Evolutionary conservation across 495 filamentous ascomycete genomes (phyloP), one percentile per base, ranked within the genome.

Genomic region (Aspergillus conjunctus): DNA sequence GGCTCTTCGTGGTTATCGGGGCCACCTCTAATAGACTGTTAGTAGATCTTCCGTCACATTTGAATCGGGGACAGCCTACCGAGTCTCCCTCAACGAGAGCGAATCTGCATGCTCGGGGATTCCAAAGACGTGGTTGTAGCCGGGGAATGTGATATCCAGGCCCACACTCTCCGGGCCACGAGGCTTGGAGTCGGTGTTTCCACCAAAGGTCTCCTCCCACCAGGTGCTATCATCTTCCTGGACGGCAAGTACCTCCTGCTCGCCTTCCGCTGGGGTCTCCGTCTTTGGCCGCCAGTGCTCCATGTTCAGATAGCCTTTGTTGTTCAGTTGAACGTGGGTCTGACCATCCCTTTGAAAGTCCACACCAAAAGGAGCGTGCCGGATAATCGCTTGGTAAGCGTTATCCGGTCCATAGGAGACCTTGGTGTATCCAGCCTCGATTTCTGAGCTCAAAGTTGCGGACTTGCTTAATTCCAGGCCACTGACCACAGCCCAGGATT

Each of bases 151-250:
- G 70, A 98, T 91, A 71, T 98, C 94, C 59, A 98, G 74, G 37
- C 83, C 93, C 55, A 98, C 80, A 70, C 92, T 91, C 73, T 98
- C 95, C 1, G 94, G 95, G 34, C 88, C 88, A 66, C 85, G 85
- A 21, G 94, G 95, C 73, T 98, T 98, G 11, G 88, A 83, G 72
- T 98, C 94, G 5, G 92, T 98, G 68, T 90, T 92, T 58, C 92
- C 91, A 54, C 93, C 93, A 73, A 98, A 98, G 46, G 83, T 82
- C 75, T 98, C 94, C 17, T 98, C 94, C 95, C 94, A 98, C 90
- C 92, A 96, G 6, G 91, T 96, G 69, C 87, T 87, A 69, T 97
- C 88, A 56, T 96, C 90, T 58, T 79, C 76, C 31, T 77, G 75
- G 7, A 76, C 65, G 20, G 73, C 75, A 15, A 44, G 44, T 26